Percentiles rank a stretch among this genome's conserved stretches.
Evolutionary conservation across 495 filamentous ascomycete species (phyloP).

Genomic region (Parathielavia appendiculata): DNA sequence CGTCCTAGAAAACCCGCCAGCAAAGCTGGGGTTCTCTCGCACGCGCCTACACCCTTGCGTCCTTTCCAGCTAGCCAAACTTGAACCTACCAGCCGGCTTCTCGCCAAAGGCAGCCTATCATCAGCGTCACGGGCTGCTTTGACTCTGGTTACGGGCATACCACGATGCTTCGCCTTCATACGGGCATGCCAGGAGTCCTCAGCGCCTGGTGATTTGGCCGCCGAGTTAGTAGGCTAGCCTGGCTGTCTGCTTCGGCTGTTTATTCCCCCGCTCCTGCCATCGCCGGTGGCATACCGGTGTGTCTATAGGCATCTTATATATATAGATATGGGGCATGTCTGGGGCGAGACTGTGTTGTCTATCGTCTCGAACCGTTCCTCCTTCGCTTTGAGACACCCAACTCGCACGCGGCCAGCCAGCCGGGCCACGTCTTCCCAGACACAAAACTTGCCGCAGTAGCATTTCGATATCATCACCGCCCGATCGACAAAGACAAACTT

Average conservation of each 20-base stretch:
- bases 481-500: too few relatives aligned
- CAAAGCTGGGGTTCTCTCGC: neutral
- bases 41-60: neutral
- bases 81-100: neutral
- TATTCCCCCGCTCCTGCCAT: too few relatives aligned
- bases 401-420: too few relatives aligned
- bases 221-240: neutral
- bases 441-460: neutral
- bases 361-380: too few relatives aligned
- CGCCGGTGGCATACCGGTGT: too few relatives aligned
- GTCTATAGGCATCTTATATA: too few relatives aligned
- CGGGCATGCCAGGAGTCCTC: neutral
- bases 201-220: neutral
- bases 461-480: neutral
- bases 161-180: neutral
- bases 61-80: neutral
- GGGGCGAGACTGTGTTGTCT: too few relatives aligned
- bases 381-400: too few relatives aligned
- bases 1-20: neutral
- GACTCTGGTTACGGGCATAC: neutral
- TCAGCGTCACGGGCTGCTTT: neutral
- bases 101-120: constrained; percentile 1
- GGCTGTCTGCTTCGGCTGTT: too few relatives aligned
- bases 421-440: neutral
- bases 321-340: too few relatives aligned